These are phyloP conservation scores for Withania somnifera DNA, from an alignment of 305 asterid species.

Conservation along the genomic window DNA sequence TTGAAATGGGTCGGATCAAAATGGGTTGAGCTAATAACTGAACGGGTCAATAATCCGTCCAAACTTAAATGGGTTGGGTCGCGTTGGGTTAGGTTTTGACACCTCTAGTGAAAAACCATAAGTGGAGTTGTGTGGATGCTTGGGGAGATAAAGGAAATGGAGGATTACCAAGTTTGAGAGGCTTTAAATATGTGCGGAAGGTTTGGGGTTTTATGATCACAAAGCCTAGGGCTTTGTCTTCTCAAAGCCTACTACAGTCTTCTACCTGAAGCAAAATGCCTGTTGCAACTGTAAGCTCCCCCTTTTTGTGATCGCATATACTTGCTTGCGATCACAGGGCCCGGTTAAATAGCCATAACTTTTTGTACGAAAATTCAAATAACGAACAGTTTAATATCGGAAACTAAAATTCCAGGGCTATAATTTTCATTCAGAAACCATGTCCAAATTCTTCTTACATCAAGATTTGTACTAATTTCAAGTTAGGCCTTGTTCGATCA, in stretches of 20 bases:
- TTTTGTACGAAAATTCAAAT: background rate
- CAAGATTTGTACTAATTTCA: background rate
- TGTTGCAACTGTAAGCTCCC: background rate
- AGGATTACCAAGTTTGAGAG: background rate
- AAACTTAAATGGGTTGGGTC: too few species aligned
- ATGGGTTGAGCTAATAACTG: too few species aligned
- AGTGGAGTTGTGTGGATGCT: background rate
- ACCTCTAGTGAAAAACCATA: background rate
- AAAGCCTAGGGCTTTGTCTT: background rate
- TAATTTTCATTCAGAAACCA: background rate
- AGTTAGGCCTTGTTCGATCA: background rate
- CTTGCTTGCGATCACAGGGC: background rate
- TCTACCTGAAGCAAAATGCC: background rate
- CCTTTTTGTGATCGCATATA: background rate
- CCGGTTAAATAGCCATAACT: background rate
- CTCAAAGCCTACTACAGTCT: background rate
- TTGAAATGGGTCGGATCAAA: too few species aligned
- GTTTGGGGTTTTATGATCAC: background rate
- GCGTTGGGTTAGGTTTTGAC: too few species aligned
- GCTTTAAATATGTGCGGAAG: background rate
- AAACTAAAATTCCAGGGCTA: background rate
- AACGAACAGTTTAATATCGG: background rate
- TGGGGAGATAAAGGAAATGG: background rate
- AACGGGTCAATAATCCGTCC: too few species aligned
- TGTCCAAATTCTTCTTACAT: background rate